These are phyloP conservation scores for Verticillium longisporum DNA, from an alignment of 2,329 filamentous ascomycete genomes.

Conservation along the genomic window DNA sequence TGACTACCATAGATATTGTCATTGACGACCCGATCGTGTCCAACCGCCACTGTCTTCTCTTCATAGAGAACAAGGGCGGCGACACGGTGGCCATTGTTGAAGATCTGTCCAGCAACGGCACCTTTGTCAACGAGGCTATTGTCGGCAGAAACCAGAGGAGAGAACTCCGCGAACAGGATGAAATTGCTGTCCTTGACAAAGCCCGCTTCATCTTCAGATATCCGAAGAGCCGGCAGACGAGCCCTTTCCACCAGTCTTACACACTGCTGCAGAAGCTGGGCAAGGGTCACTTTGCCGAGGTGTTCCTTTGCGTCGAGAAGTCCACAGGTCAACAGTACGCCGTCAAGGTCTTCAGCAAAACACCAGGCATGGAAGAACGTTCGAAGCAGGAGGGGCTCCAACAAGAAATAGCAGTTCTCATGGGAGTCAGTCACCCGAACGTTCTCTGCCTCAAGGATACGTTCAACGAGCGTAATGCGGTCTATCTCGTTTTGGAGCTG, in stretches of 20 bases:
- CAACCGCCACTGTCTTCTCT: slow-evolving; percentile 73
- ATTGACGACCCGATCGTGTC: slow-evolving; percentile 76
- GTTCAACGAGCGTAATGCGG: slow-evolving; percentile 83
- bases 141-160: slow-evolving; percentile 88
- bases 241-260: slow-evolving; percentile 81
- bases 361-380: slow-evolving; percentile 71
- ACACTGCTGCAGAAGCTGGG: slow-evolving; percentile 77
- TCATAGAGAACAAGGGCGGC: slow-evolving; percentile 51
- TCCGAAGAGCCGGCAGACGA: slow-evolving; percentile 66
- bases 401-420: slow-evolving; percentile 92
- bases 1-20: slow-evolving; percentile 51
- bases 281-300: slow-evolving; percentile 91
- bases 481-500: slow-evolving; percentile 87
- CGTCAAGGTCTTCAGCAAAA: slow-evolving; percentile 91
- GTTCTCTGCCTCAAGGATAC: slow-evolving; percentile 91
- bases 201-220: slow-evolving; percentile 90
- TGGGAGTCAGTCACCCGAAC: slow-evolving; percentile 94
- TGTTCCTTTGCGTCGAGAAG: slow-evolving; percentile 86
- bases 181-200: slow-evolving; percentile 79
- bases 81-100: slow-evolving; percentile 71
- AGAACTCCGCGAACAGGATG: slow-evolving; percentile 82
- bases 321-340: slow-evolving; percentile 75
- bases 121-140: slow-evolving; percentile 87
- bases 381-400: slow-evolving; percentile 81
- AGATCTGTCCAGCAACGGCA: slow-evolving; percentile 92